Evolutionary conservation across 768 basidiomycete genomes (phyloP), one percentile per base, ranked within the genome.

Genomic region (Leccinellum rugosiceps): DNA sequence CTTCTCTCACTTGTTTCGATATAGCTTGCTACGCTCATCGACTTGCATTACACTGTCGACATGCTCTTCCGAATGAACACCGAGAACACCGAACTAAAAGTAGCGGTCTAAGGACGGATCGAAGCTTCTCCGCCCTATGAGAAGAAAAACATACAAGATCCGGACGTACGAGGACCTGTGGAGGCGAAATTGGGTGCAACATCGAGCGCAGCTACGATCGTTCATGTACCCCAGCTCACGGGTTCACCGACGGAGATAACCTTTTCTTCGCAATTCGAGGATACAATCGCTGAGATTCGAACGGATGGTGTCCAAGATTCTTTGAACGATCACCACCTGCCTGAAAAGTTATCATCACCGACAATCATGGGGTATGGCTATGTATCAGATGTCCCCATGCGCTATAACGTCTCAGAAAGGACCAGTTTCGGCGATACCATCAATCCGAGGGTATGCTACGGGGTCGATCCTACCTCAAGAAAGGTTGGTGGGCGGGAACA

Each of bases 401-500:
- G 9, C 17, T 4, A n/a, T 45, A 6, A 4, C 3, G 19, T 32
- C 64, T 69, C 19, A 69, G 21, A 9, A 28, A 46, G 44, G 26
- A 7, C 21, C 26, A 83, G 81, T 82, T 80, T 52, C 73, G 71
- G 47, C 73, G 77, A 53, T 82, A 81, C 58, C 80, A 82, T 56
- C 80, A 80, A 53, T 80, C 80, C 1, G 78, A 83, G 17, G 67
- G 83, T 15, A 56, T 64, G 4, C 52, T 79, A n/a, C 73, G 68
- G 15, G 72, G 75, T 11, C 66, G 68, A 34, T 74, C 75, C 3
- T 66, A 67, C 6, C 63, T 77, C 34, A 73, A 73, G n/a, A 68
- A 69, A 38, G 78, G 76, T 4, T 83, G 81, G 79, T 83, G 80
- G 78, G 63, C 73, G 5, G 78, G 78, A 23, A 72, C 70, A 23